Percentiles rank a stretch among this genome's conserved stretches.
Conservation (phyloP, 2,329 filamentous ascomycete genomes). For the Cadophora gregata region DNA sequence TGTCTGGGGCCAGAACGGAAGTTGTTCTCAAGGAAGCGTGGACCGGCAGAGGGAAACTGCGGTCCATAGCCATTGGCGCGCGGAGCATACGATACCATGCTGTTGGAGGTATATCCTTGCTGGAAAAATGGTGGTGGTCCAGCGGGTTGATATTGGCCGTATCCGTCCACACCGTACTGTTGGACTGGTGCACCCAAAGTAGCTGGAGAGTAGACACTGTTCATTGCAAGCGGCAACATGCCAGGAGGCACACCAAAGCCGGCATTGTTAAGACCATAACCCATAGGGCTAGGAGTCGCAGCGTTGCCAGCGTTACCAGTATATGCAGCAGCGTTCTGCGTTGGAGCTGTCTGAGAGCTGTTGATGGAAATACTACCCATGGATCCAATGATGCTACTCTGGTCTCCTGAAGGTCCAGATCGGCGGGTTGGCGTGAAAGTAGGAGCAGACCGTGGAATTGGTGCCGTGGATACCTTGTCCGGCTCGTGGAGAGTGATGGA, state of each 20-base stretch:
- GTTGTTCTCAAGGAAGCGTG: slow-evolving; percentile 1
- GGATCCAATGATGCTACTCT: background rate
- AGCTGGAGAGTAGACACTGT: slow-evolving; percentile 3
- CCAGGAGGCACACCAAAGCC: slow-evolving; percentile 9
- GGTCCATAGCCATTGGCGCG: slow-evolving; percentile 1
- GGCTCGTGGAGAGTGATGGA: slow-evolving; percentile 15
- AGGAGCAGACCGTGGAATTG: background rate
- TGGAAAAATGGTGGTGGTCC: slow-evolving; percentile 4
- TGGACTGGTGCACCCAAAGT: background rate
- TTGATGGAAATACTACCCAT: slow-evolving; percentile 16
- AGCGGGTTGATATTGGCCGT: background rate
- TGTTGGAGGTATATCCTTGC: background rate
- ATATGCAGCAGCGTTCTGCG: background rate
- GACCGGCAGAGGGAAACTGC: background rate
- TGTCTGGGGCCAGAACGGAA: background rate
- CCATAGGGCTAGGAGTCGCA: background rate
- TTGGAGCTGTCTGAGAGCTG: background rate
- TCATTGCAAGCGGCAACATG: background rate
- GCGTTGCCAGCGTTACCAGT: background rate
- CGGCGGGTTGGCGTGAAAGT: slow-evolving; percentile 23
- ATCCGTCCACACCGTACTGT: background rate
- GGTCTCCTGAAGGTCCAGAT: slow-evolving; percentile 10
- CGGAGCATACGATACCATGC: background rate
- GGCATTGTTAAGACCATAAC: slow-evolving; percentile 1
- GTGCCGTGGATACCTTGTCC: background rate